Percentiles rank a stretch among this genome's conserved stretches.
phyloP scores from a whole-genome alignment of 768 basidiomycete genomes.

The Hemileccinum impolitum region DNA sequence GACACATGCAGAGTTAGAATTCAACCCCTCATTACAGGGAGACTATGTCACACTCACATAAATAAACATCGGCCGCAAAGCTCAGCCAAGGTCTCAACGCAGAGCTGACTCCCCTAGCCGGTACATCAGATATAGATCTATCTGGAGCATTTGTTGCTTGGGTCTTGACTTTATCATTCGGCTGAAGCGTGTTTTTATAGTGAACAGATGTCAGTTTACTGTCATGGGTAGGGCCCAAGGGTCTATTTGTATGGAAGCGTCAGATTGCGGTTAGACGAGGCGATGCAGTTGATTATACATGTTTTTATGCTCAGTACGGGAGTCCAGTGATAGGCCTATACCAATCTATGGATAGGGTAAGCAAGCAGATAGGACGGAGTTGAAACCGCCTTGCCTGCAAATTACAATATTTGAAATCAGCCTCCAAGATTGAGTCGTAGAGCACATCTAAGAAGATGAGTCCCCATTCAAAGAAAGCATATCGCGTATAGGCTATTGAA shows the following conservation, averaged over 20 bases:
- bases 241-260: constrained; percentile 23
- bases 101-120: background rate
- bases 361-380: background rate
- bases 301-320: constrained; percentile 26
- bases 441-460: constrained; percentile 71
- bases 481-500: constrained; percentile 72
- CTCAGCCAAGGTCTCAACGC: constrained; percentile 20
- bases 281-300: constrained; percentile 47
- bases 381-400: constrained; percentile 43
- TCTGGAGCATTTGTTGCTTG: background rate
- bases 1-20: background rate
- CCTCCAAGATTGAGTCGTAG: constrained; percentile 64
- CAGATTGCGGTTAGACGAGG: constrained; percentile 31
- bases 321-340: constrained; percentile 28
- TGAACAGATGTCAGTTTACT: constrained; percentile 4
- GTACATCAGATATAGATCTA: background rate
- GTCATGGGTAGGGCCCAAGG: constrained; percentile 2
- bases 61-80: constrained; percentile 48
- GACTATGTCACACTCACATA: constrained; percentile 43
- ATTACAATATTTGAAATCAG: constrained; percentile 53
- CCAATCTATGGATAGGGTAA: constrained; percentile 15
- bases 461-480: constrained; percentile 86
- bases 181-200: background rate
- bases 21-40: constrained; percentile 4
- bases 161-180: background rate